Conservation (phyloP, 202 grass and related monocot species). For the Brachypodium distachyon region DNA sequence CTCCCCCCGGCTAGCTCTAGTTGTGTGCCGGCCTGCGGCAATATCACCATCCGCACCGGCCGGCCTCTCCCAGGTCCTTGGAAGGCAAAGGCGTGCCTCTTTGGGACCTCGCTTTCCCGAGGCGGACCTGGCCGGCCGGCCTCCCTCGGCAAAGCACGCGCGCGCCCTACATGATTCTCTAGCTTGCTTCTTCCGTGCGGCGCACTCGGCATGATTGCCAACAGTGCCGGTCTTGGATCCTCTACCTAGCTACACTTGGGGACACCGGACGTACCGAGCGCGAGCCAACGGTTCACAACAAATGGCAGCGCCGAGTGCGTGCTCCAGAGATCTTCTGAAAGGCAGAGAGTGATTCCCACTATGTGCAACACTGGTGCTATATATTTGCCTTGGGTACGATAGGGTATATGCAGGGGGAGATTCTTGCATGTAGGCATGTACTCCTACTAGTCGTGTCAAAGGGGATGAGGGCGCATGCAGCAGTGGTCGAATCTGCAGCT, state of each 20-base stretch:
- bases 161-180: neutral
- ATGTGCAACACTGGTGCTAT: neutral
- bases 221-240: neutral
- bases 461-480: slow-evolving; percentile 4
- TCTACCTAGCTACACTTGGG: neutral
- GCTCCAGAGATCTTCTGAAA: slow-evolving; percentile 3
- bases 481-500: neutral
- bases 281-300: neutral
- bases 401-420: slow-evolving; percentile 30
- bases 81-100: slow-evolving; percentile 13
- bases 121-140: neutral
- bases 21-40: neutral
- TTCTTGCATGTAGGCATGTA: neutral
- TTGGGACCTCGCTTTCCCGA: neutral
- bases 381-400: neutral
- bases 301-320: neutral
- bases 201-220: neutral
- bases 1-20: neutral
- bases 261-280: too few species aligned
- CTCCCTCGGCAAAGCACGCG: neutral
- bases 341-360: neutral
- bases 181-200: neutral
- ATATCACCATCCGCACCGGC: neutral
- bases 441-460: slow-evolving; percentile 4
- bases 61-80: slow-evolving; percentile 30